Base-by-base conservation (phyloP, 1,284 basidiomycete genomes). In the Boletus smithii region DNA sequence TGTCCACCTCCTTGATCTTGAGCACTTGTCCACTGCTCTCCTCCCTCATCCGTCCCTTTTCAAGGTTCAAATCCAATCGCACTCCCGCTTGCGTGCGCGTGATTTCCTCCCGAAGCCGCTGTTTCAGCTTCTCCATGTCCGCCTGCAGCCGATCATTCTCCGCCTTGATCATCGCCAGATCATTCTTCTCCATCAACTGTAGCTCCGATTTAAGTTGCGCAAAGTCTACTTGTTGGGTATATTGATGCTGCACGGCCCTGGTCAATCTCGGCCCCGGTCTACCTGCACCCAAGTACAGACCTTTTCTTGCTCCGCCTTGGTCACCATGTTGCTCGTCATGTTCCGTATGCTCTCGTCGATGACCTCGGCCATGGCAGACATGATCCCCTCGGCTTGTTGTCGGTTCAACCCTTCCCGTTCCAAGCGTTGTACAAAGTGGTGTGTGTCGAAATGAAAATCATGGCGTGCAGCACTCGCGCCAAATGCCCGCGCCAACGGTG, bases 1-100 rank as follows among this genome's bases (percentile, higher is more conserved):
- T 98, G 61, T 99, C 95, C 11, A 98, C 94, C 68, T 99, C 97
- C 69, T 95, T 95, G 67, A 99, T 92, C 80, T 98, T 98, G 53
- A 97, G 75, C 61, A 97, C 95, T 62, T 98, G 93, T 37, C 88
- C 84, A 49, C 85, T 88, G 51, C 85, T 87, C 73, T 99, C 95
- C 63, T 99, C 95, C 35, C 97, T 74, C 74, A 98, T 92, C 33
- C 95, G 77, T 4, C 92, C 95, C 70, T 99, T 99, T 73, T 99
- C 95, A 18, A 99, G 73, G 69, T 99, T 99, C 51, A 99, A 70
- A 68, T 99, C 97, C 22, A 99, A 71, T 38, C 95, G 76, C 3
- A 99, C 97, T 23, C 95, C 95, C 4, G 90, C 91, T 65, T 97
- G 94, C 5, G 95, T 97, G 22, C 90, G 79, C 3, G 86, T 90